Evolutionary conservation across 495 filamentous ascomycete species (phyloP).

Genomic region (Zalerion maritima): DNA sequence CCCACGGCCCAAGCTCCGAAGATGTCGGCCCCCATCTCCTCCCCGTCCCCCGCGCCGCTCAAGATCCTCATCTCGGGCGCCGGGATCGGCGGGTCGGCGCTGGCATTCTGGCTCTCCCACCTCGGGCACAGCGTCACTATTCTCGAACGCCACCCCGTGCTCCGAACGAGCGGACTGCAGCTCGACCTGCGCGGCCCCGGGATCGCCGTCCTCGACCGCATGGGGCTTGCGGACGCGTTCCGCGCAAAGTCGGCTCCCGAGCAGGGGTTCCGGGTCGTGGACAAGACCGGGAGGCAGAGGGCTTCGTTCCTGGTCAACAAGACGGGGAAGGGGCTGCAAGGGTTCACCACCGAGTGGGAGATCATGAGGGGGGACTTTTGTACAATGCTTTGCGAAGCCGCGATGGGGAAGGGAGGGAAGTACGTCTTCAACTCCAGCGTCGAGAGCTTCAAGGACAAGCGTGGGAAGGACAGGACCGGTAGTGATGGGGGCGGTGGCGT

Average conservation of each 20-base stretch:
- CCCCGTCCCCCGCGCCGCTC: too few relatives aligned
- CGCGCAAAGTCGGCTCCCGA: conserved; percentile 21
- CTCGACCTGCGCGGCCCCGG: conserved; percentile 35
- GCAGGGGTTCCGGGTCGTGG: conserved; percentile 29
- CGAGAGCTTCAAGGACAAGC: conserved; percentile 13
- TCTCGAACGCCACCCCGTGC: conserved; percentile 30
- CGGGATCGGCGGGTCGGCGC: conserved; percentile 24
- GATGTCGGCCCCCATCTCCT: too few relatives aligned
- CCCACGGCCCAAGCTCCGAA: too few relatives aligned
- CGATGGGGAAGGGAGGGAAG: conserved; percentile 21
- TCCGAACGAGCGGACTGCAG: conserved; percentile 34
- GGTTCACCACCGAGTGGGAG: conserved; percentile 36
- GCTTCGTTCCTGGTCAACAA: conserved; percentile 24
- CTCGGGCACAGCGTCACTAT: conserved; percentile 36
- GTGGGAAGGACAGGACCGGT: conserved; percentile 20
- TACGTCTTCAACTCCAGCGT: conserved; percentile 29
- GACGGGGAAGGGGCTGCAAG: conserved; percentile 27
- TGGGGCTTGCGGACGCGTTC: conserved; percentile 33
- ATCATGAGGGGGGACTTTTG: conserved; percentile 37
- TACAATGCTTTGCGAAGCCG: conserved; percentile 27
- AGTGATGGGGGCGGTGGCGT: conserved; percentile 11
- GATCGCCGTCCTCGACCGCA: conserved; percentile 33
- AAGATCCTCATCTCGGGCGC: conserved; percentile 36
- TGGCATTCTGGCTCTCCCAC: conserved; percentile 39
- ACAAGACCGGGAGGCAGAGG: conserved; percentile 19